Percentiles rank a stretch among this genome's conserved stretches.
phyloP scores from a whole-genome alignment of 2,329 filamentous ascomycete species.

The Tetracladium maxilliforme region DNA sequence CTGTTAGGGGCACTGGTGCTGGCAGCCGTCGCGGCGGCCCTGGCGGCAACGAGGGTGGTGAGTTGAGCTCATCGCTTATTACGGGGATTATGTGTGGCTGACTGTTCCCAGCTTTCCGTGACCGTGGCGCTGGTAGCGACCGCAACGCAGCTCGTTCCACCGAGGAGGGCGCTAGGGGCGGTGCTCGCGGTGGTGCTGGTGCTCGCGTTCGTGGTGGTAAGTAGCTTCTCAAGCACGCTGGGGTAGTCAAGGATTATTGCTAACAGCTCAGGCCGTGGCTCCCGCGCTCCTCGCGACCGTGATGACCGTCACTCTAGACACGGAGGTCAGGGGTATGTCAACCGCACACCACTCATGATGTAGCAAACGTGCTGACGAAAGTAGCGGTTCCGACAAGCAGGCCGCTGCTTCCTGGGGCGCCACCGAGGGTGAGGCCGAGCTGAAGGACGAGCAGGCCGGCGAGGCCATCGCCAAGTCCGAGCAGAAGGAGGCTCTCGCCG shows the following conservation, averaged over 20 bases:
- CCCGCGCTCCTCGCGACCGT: constrained; percentile 2
- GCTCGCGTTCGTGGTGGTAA: constrained; percentile 50
- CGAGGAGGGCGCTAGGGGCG: constrained; percentile 49
- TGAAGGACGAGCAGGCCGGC: constrained; percentile 82
- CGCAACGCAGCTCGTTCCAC: constrained; percentile 72
- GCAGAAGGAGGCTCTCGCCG: constrained; percentile 51
- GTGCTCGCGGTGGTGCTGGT: constrained; percentile 30
- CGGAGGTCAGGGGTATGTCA: constrained; percentile 12
- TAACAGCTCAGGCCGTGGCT: constrained; percentile 7
- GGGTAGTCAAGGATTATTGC: constrained; percentile 12
- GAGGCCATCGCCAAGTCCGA: constrained; percentile 80
- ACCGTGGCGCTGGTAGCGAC: constrained; percentile 66
- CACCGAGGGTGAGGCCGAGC: constrained; percentile 66
- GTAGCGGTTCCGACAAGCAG: constrained; percentile 71
- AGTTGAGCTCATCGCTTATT: constrained; percentile 20
- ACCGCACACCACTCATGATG: constrained; percentile 6
- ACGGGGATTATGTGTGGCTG: constrained; percentile 3
- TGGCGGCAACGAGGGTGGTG: constrained; percentile 78
- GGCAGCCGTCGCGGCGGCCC: constrained; percentile 33
- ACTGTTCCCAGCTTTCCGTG: constrained; percentile 59
- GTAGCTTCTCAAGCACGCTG: too few species aligned
- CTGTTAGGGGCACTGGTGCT: constrained; percentile 20
- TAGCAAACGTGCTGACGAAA: constrained; percentile 13
- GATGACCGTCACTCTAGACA: constrained; percentile 21
- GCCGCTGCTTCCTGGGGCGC: constrained; percentile 82